A percentile compares a stretch with the other conserved stretches of the same genome.
These are phyloP conservation scores for Tilletia horrida DNA, from an alignment of 1,284 basidiomycete genomes.

Conservation along the genomic window DNA sequence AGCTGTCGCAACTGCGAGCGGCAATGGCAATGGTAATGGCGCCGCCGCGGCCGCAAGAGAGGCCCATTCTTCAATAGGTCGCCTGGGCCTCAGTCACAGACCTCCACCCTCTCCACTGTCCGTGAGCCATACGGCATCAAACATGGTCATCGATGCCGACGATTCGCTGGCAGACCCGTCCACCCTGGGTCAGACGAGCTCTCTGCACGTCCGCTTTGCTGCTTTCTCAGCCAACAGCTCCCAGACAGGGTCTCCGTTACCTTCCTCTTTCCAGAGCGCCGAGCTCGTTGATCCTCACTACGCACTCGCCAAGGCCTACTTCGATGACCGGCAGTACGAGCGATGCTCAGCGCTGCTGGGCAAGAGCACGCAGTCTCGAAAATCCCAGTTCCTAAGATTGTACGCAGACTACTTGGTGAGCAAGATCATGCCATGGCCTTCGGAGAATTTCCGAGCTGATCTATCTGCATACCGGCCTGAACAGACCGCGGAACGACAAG, in stretches of 20 bases:
- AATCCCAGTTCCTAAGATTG: constrained; percentile 71
- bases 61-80: constrained; percentile 14
- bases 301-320: constrained; percentile 70
- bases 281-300: constrained; percentile 59
- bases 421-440: background rate
- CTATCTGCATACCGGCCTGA: background rate
- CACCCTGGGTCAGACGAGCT: constrained; percentile 25
- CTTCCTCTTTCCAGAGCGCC: constrained; percentile 9
- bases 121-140: constrained; percentile 30
- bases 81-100: constrained; percentile 24
- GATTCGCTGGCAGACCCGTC: constrained; percentile 29
- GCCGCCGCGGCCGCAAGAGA: background rate
- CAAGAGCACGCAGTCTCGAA: constrained; percentile 46
- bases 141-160: constrained; percentile 25
- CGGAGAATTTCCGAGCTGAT: no score
- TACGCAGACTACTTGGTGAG: constrained; percentile 81
- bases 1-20: constrained; percentile 25
- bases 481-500: constrained; percentile 39
- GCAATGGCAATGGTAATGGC: constrained; percentile 25
- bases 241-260: background rate
- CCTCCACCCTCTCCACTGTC: constrained; percentile 17
- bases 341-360: constrained; percentile 63
- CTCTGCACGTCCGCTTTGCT: constrained; percentile 26
- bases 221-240: constrained; percentile 21
- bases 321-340: constrained; percentile 75